Percentiles rank a stretch among this genome's conserved stretches.
phyloP scores from a whole-genome alignment of 2,329 filamentous ascomycete genomes.

The Aureobasidium uvarum region DNA sequence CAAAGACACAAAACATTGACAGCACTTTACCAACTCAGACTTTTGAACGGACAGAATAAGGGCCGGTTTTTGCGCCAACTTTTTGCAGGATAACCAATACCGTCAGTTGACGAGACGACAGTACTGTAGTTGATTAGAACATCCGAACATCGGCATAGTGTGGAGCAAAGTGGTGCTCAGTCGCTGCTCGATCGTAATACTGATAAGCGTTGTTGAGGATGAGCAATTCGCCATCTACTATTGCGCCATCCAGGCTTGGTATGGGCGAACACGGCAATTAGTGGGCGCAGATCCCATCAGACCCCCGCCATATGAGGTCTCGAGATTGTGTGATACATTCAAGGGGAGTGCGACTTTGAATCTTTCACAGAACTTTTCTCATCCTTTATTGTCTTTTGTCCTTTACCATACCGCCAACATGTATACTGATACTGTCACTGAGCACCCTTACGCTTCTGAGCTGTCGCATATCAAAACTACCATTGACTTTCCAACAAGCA shows the following conservation, averaged over 20 bases:
- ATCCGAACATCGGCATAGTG: not conserved
- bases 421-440: not conserved
- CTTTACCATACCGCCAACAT: not conserved
- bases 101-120: no score
- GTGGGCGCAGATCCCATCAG: not conserved
- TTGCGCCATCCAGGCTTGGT: slow-evolving; percentile 16
- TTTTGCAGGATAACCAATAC: no score
- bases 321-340: not conserved
- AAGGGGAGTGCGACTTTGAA: no score
- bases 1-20: no score
- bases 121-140: not conserved
- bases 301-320: not conserved
- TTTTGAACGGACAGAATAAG: no score
- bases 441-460: not conserved
- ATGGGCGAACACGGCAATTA: not conserved
- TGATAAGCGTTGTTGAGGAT: slow-evolving; percentile 16
- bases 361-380: not conserved
- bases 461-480: not conserved
- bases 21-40: no score
- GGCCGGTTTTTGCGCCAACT: no score
- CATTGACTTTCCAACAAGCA: not conserved
- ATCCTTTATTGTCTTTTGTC: not conserved
- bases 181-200: not conserved
- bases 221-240: not conserved
- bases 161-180: not conserved